Conservation (phyloP, 805 yeast genomes). For the Metschnikowia cubensis region DNA sequence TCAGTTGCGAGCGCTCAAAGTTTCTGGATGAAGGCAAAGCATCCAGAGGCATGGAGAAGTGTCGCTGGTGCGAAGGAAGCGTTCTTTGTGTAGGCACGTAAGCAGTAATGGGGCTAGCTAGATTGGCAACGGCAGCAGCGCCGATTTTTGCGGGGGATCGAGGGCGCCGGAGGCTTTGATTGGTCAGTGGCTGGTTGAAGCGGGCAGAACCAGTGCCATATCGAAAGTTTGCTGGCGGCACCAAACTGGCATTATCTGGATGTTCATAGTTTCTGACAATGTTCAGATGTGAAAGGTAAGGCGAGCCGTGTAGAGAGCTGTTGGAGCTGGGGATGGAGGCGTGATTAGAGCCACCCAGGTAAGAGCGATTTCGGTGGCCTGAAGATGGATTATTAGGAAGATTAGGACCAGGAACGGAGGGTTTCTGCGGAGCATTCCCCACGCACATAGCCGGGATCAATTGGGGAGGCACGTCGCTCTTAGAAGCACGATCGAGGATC, state of each 20-base stretch:
- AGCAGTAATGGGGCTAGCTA: constrained; percentile 35
- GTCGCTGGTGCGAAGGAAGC: constrained; percentile 34
- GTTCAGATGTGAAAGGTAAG: constrained; percentile 7
- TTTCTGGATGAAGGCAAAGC: background rate
- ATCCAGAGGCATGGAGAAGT: constrained; percentile 41
- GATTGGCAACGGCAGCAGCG: constrained; percentile 61
- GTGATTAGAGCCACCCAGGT: background rate
- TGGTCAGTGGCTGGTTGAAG: constrained; percentile 10
- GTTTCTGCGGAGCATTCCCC: constrained; percentile 19
- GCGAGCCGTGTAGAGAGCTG: constrained; percentile 6
- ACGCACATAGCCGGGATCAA: constrained; percentile 60
- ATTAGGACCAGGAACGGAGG: background rate
- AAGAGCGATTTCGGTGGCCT: background rate
- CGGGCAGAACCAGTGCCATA: constrained; percentile 30
- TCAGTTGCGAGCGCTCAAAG: constrained; percentile 3
- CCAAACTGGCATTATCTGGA: constrained; percentile 25
- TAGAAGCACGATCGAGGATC: constrained; percentile 56
- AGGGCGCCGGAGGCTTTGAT: constrained; percentile 34
- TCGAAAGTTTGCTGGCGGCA: constrained; percentile 33
- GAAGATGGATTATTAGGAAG: background rate
- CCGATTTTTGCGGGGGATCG: constrained; percentile 70
- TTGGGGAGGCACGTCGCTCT: constrained; percentile 59
- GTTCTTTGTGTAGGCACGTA: constrained; percentile 23
- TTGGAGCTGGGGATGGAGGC: background rate
- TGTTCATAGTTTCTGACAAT: constrained; percentile 15